Evolutionary conservation across 768 basidiomycete species (phyloP).

Genomic region (Amyloporia xantha): DNA sequence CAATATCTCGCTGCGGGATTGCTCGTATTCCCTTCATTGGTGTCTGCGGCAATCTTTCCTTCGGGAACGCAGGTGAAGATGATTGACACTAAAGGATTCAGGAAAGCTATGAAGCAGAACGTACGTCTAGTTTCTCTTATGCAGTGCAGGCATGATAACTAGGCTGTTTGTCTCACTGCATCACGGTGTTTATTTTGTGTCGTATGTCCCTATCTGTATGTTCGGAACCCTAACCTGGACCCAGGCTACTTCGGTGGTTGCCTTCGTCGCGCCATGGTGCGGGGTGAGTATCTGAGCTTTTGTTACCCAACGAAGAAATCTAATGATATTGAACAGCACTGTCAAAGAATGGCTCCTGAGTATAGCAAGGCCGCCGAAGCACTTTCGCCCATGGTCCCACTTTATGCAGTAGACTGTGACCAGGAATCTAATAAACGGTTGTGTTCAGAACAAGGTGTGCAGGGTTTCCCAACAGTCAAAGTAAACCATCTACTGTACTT

Average conservation of each 20-base stretch:
- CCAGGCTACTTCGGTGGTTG: slow-evolving; percentile 44
- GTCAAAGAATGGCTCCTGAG: slow-evolving; percentile 80
- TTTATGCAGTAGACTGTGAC: slow-evolving; percentile 94
- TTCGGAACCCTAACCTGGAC: slow-evolving; percentile 3
- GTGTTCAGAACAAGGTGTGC: slow-evolving; percentile 77
- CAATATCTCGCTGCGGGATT: slow-evolving; percentile 25
- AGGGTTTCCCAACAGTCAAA: slow-evolving; percentile 95
- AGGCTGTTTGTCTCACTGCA: background rate
- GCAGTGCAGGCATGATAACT: background rate
- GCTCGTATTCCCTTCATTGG: slow-evolving; percentile 39
- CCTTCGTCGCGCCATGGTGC: slow-evolving; percentile 95
- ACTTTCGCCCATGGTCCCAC: slow-evolving; percentile 75
- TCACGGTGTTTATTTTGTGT: background rate
- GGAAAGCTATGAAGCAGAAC: slow-evolving; percentile 64
- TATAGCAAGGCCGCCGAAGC: slow-evolving; percentile 75
- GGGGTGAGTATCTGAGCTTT: slow-evolving; percentile 47
- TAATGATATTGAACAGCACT: slow-evolving; percentile 47
- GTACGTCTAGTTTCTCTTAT: slow-evolving; percentile 43
- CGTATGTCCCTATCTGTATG: background rate
- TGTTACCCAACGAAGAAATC: background rate
- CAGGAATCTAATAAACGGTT: slow-evolving; percentile 71
- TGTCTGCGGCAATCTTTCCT: slow-evolving; percentile 43
- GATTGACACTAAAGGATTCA: slow-evolving; percentile 65
- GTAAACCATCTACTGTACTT: slow-evolving; percentile 25
- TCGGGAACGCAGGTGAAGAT: slow-evolving; percentile 53